Conservation (phyloP, 169 alveolate species). For the Toxoplasma gondii region DNA sequence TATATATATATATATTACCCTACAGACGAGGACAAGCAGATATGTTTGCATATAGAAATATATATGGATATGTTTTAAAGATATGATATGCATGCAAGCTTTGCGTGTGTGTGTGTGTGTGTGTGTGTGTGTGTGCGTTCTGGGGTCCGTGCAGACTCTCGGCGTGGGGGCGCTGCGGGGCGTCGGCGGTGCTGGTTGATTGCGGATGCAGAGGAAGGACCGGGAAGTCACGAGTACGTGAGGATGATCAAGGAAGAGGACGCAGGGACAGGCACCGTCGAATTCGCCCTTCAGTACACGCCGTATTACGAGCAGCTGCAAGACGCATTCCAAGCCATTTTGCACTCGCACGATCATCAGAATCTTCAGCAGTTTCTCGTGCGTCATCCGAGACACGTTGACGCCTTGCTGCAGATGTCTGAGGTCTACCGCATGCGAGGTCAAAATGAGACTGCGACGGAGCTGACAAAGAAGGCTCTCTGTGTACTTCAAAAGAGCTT, state of each 20-base stretch:
- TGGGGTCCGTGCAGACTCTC: neutral
- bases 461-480: neutral
- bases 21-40: no score
- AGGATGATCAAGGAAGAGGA: neutral
- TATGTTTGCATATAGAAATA: no score
- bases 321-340: neutral
- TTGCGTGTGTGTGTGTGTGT: neutral
- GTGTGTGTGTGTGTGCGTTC: neutral
- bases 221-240: slow-evolving; percentile 7
- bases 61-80: no score
- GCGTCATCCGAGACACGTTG: slow-evolving; percentile 24
- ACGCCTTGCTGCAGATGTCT: slow-evolving; percentile 20
- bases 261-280: neutral
- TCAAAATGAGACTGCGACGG: slow-evolving; percentile 23
- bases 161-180: neutral
- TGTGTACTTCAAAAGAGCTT: slow-evolving; percentile 8
- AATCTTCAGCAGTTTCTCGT: slow-evolving; percentile 4
- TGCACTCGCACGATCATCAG: slow-evolving; percentile 19
- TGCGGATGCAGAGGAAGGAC: neutral
- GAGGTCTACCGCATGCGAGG: slow-evolving; percentile 29
- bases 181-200: neutral
- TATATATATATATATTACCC: neutral
- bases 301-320: slow-evolving; percentile 35
- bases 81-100: no score
- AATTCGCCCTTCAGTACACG: slow-evolving; percentile 39